Evolutionary conservation across 2,329 filamentous ascomycete genomes (phyloP).

Genomic region (Diplodia mutila): DNA sequence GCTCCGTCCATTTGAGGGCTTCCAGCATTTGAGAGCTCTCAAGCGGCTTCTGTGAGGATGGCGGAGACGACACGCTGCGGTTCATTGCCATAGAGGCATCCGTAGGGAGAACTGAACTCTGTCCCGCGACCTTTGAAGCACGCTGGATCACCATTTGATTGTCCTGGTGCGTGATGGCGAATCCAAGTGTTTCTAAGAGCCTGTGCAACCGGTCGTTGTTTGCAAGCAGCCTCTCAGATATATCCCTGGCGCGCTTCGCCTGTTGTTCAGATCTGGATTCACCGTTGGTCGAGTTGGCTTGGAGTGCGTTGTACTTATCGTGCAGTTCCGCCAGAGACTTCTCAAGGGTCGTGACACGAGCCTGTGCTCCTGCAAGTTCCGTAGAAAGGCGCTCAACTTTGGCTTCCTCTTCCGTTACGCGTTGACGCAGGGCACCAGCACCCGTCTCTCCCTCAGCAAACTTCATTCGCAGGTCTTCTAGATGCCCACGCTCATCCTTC

Average conservation of each 20-base stretch:
- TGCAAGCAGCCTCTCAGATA: constrained; percentile 80
- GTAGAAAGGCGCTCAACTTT: constrained; percentile 70
- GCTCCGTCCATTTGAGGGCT: constrained; percentile 81
- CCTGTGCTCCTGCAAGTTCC: constrained; percentile 73
- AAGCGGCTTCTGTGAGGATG: constrained; percentile 58
- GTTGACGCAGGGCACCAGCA: constrained; percentile 75
- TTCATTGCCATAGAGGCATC: constrained; percentile 39
- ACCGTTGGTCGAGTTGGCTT: constrained; percentile 46
- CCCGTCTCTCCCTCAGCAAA: constrained; percentile 84
- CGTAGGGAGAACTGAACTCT: constrained; percentile 52
- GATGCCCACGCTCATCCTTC: constrained; percentile 69
- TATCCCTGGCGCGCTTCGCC: constrained; percentile 74
- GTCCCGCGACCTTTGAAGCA: constrained; percentile 57
- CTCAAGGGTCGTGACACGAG: constrained; percentile 74
- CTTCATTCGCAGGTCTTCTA: constrained; percentile 69
- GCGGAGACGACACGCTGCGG: constrained; percentile 49
- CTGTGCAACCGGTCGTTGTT: constrained; percentile 84
- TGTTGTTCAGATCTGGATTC: constrained; percentile 51
- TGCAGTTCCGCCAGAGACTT: constrained; percentile 73
- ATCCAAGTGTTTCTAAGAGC: constrained; percentile 85
- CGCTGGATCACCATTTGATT: constrained; percentile 76
- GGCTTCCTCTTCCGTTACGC: constrained; percentile 74
- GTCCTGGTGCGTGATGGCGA: constrained; percentile 75
- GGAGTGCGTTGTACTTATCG: constrained; percentile 63
- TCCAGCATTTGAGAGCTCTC: constrained; percentile 69